Evolutionary conservation across 352 stramenopile species (phyloP), one percentile per base, ranked within the genome.

Genomic region (Thalassiosira mediterranea): DNA sequence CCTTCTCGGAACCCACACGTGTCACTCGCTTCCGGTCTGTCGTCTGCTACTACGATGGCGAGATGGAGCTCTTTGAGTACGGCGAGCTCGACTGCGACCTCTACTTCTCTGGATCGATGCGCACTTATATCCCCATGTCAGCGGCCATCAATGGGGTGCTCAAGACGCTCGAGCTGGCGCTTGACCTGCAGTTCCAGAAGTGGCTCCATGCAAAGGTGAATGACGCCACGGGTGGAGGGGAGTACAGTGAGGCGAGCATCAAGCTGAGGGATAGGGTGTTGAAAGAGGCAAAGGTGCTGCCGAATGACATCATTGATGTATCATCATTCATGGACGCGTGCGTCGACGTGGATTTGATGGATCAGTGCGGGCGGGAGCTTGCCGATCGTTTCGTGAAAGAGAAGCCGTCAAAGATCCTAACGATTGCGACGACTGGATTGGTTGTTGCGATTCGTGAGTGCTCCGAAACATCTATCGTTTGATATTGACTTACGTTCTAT

Each of bases 221-320:
- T 65, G 76, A 89, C 49, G 78, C 61, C 17, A 78, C 79, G 5
- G 49, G 51, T 32, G 74, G 75, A 13, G 66, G 63, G 23, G 46
- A 49, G 13, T 72, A 60, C 44, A 82, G 76, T 42, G 44, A 76
- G 13, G 65, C 75, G 23, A 83, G 76, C n/a, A 64, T 90, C 10
- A 88, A 90, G 65, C 70, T 93, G 0, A 57, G 85, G 38, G 85
- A 91, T 76, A 75, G 88, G 29, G 83, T 93, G 1, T 68, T 93
- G 42, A 90, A 89, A 62, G 88, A 93, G 68, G 88, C 69, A 15
- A 87, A 80, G 56, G 83, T 93, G 13, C 75, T 93, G 17, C 88
- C 88, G 25, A 93, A 93, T 62, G 74, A 93, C 63, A 94, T 94
- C 38, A 89, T 94, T 51, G 89, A 94, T 70, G 89, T 94, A 11